A percentile compares a stretch with the other conserved stretches of the same genome.
Conservation (phyloP, 2,329 filamentous ascomycete species). For the Pseudogymnoascus sp. region DNA sequence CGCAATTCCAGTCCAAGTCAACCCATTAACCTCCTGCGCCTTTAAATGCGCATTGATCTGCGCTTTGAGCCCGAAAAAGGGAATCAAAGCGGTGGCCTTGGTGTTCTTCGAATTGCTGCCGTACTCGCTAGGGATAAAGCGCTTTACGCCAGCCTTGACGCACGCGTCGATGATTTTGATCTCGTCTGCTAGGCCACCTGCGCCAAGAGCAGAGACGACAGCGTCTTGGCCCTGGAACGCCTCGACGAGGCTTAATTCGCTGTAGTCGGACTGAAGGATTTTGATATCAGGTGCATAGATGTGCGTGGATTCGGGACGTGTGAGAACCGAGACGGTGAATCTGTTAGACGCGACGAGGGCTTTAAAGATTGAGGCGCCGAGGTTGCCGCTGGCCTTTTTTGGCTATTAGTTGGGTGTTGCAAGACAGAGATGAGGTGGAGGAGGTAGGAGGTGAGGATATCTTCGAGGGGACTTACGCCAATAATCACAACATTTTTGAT, state of each 20-base stretch:
- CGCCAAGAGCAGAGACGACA: constrained; percentile 37
- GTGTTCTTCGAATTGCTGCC: constrained; percentile 26
- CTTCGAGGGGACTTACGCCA: background rate
- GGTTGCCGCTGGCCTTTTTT: constrained; percentile 20
- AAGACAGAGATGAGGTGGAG: constrained; percentile 26
- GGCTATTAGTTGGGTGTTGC: constrained; percentile 31
- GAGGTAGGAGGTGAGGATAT: constrained; percentile 5
- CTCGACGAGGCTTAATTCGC: constrained; percentile 3
- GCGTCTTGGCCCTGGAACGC: constrained; percentile 29
- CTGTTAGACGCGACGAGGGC: constrained; percentile 19
- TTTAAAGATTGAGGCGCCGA: constrained; percentile 21
- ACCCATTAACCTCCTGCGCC: constrained; percentile 17
- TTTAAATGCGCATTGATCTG: constrained; percentile 27
- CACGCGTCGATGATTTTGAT: constrained; percentile 47
- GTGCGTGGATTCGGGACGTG: constrained; percentile 20
- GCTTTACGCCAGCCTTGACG: constrained; percentile 45
- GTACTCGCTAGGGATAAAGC: constrained; percentile 51
- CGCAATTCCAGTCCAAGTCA: constrained; percentile 29
- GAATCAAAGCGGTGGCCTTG: constrained; percentile 18
- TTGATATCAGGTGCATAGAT: constrained; percentile 17
- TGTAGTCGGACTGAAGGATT: constrained; percentile 10
- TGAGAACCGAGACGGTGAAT: constrained; percentile 24
- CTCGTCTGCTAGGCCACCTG: constrained; percentile 34
- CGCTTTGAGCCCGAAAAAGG: constrained; percentile 28
- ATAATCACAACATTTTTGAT: background rate